Base-by-base conservation (phyloP, 805 yeast species). In the Saturnispora diversa region DNA sequence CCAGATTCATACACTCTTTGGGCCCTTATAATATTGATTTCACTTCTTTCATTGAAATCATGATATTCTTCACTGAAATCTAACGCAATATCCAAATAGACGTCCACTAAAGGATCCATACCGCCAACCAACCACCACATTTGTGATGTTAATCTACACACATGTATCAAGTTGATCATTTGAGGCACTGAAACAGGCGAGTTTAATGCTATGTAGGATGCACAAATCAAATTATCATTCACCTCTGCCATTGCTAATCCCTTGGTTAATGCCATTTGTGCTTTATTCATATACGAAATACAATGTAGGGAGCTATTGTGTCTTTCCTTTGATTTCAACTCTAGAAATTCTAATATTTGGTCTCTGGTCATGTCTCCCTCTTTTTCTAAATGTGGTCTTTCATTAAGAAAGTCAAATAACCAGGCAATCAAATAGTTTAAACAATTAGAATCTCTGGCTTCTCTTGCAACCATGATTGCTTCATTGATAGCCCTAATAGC, bases 401-500 rank as follows among this genome's bases (percentile, higher is more conserved):
- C 73, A 44, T 75, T 75, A 52, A 84, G 67, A 50, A 81, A 84
- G 46, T 79, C 73, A 48, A 77, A 76, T 1, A 85, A 64, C 87
- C 92, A 82, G 8, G 85, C 69, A 37, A 86, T 63, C 12, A 86
- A 69, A 49, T 77, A 77, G 21, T 84, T 80, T 31, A 86, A 66
- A 20, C 94, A 84, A 11, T 70, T 66, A 41, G 74, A 68, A 56
- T 88, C 95, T 46, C 78, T 78, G 50, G 81, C 80, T 51, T 87
- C 95, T 49, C 96, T 65, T 0, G 96, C 96, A 3, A 87, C 86
- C 6, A 82, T 68, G 2, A 86, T 81, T 0, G 96, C 92, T 56
- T 87, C 96, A 46, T 82, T 85, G 7, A 86, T 82, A 1, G 94
- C 80, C 47, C 80, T 69, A 11, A 85, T 56, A 0, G 95, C 94